Evolutionary conservation across 2,329 filamentous ascomycete species (phyloP), one percentile per base, ranked within the genome.

Genomic region (Dactylellina drechsleri): DNA sequence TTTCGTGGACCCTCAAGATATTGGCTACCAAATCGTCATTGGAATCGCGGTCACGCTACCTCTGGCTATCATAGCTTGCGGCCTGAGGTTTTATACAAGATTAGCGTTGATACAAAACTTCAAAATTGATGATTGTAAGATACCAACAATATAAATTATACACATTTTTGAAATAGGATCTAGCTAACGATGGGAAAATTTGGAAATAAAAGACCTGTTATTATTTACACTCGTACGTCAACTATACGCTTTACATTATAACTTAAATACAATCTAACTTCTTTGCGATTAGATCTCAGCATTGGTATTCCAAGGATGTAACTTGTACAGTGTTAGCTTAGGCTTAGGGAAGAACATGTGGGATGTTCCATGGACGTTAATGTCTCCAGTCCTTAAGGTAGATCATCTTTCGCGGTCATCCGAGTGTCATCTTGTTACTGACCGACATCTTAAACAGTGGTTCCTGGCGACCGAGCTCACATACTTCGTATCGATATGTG

Each of bases 301-400:
- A 20, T 53, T 74, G 28, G 68, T 57, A 45, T 74, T 74, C 26
- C 50, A 66, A 62, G 41, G 15, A 31, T 74, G 68, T 43, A 66
- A 66, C 45, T 2, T 74, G 16, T 66, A 74, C n/a, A 74, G 68
- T 20, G 56, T 66, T 20, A 56, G 7, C 26, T 41, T 74, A n/a
- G 68, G 68, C n/a, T 40, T 74, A 18, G 68, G 68, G 28, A 74
- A 53, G 28, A 43, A 74, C 16, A 74, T 74, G 68, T 74, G 68
- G 68, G 61, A 74, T 52, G 50, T 74, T 7, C 68, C 68, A 8
- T 74, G 68, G 68, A 66, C 62, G 36, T 20, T 50, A 45, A 74
- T 74, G 68, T 66, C 68, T n/a, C 56, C 68, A 40, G 62, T 58
- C 26, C 62, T 74, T 23, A 66, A 66, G 57, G 66, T 71, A 45